phyloP scores from a whole-genome alignment of 176 grass and related monocot genomes.

The Avena eriantha region DNA sequence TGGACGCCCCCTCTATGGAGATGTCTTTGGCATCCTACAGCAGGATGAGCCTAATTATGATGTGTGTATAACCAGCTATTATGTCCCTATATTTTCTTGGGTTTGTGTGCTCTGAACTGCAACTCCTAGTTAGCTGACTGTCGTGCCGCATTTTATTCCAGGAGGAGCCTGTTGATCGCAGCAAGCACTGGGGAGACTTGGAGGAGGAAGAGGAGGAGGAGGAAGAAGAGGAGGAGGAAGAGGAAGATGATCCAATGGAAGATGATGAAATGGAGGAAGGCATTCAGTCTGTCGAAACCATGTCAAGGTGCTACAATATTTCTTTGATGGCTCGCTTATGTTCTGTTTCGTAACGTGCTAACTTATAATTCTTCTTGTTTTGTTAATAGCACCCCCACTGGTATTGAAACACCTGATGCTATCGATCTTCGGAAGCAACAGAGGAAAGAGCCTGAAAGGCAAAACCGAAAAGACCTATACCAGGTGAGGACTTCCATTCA shows the following conservation, averaged over 20 bases:
- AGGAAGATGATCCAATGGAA: slow-evolving; percentile 33
- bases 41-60: slow-evolving; percentile 91
- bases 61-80: slow-evolving; percentile 40
- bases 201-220: slow-evolving; percentile 65
- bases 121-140: slow-evolving; percentile 21
- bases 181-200: slow-evolving; percentile 92
- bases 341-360: not conserved
- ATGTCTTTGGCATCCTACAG: slow-evolving; percentile 66
- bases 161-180: slow-evolving; percentile 85
- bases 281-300: slow-evolving; percentile 74
- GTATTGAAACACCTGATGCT: slow-evolving; percentile 93
- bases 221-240: slow-evolving; percentile 52
- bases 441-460: slow-evolving; percentile 88
- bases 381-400: slow-evolving; percentile 81
- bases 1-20: slow-evolving; percentile 56
- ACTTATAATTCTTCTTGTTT: slow-evolving; percentile 12
- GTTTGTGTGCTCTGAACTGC: not conserved
- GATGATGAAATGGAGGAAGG: slow-evolving; percentile 67
- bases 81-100: not conserved
- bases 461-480: slow-evolving; percentile 68
- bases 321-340: not conserved
- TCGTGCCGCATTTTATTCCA: slow-evolving; percentile 33
- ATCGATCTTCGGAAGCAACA: slow-evolving; percentile 91
- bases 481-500: slow-evolving; percentile 56
- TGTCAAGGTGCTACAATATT: slow-evolving; percentile 63